Base-by-base conservation (phyloP, 2,329 filamentous ascomycete genomes). In the Dendrostoma leiphaemia region DNA sequence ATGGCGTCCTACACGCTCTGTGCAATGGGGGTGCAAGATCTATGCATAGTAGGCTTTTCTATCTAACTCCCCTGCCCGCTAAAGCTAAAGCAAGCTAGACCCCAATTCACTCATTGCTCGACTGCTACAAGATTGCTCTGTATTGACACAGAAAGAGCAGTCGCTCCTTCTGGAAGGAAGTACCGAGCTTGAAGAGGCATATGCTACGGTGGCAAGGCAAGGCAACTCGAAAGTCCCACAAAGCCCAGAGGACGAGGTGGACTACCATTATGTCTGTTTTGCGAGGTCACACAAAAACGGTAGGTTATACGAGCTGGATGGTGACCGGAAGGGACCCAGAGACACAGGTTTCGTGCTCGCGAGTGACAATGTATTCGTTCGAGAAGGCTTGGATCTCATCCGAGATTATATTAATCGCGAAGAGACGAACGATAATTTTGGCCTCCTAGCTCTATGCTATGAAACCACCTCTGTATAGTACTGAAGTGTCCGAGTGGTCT, bases 231-330 rank as follows among this genome's bases (percentile, higher is more conserved):
- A 70, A 34, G 83, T 84, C 4, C 88, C 87, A 3, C 67, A 74
- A 40, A 62, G 61, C 19, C 81, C 86, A 10, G 80, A 86, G 34
- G 83, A 82, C 48, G 76, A 79, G 49, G 78, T 89, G 4, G 84
- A 89, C 64, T 74, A 88, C 60, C 87, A 90, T 65, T 90, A 88
- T 63, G 84, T 90, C 35, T 88, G 85, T 61, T 90, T 90, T 64
- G 82, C 88, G 24, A 87, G 84, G 69, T 68, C 67, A 2, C 47
- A 57, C 7, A 75, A 80, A 62, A 78, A 81, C 47, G 72, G 75
- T 31, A 69, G 65, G 19, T 57, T 90, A 43, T 90, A 85, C 78
- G 85, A 89, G 67, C 69, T 90, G 65, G 86, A 90, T 68, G 86
- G 87, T 9, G 70, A 85, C 59, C 72, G 85, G 48, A 88, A 84